These are phyloP conservation scores for Eimeria falciformis DNA, from an alignment of 169 alveolate species.

Conservation along the genomic window DNA sequence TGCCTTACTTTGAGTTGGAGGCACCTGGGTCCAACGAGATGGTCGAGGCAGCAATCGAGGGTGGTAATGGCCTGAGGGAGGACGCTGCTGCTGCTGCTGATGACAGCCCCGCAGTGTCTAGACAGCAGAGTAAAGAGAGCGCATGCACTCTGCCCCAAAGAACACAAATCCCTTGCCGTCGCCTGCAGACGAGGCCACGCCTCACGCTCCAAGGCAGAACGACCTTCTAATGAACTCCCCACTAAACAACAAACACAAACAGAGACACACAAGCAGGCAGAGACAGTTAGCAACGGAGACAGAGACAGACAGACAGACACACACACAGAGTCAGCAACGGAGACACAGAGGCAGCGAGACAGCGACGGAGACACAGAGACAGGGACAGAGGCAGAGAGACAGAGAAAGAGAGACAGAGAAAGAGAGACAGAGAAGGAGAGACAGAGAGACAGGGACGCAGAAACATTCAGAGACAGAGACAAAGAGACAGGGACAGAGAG, in stretches of 20 bases:
- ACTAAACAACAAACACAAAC: slow-evolving; percentile 28
- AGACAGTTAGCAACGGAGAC: not conserved
- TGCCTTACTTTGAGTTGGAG: slow-evolving; percentile 85
- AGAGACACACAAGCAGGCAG: not conserved
- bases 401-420: not conserved
- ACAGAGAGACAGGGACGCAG: not conserved
- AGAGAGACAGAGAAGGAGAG: not conserved
- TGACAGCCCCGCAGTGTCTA: slow-evolving; percentile 80
- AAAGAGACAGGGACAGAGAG: not conserved
- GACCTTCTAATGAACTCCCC: slow-evolving; percentile 58
- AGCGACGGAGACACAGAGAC: not conserved
- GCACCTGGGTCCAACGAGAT: slow-evolving; percentile 91
- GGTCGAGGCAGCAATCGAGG: slow-evolving; percentile 91
- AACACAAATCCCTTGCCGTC: slow-evolving; percentile 66
- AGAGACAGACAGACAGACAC: not conserved
- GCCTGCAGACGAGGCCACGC: slow-evolving; percentile 67
- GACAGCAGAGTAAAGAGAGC: slow-evolving; percentile 85
- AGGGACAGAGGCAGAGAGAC: not conserved
- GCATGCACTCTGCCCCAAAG: slow-evolving; percentile 74
- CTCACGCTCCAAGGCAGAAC: slow-evolving; percentile 58
- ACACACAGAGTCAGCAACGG: not conserved
- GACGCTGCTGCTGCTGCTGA: slow-evolving; percentile 66
- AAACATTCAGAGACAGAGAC: not conserved
- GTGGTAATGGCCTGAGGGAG: slow-evolving; percentile 88
- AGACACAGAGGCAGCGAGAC: not conserved